These are phyloP conservation scores for Microbotryum intermedium DNA, from an alignment of 1,284 basidiomycete species.

Conservation along the genomic window DNA sequence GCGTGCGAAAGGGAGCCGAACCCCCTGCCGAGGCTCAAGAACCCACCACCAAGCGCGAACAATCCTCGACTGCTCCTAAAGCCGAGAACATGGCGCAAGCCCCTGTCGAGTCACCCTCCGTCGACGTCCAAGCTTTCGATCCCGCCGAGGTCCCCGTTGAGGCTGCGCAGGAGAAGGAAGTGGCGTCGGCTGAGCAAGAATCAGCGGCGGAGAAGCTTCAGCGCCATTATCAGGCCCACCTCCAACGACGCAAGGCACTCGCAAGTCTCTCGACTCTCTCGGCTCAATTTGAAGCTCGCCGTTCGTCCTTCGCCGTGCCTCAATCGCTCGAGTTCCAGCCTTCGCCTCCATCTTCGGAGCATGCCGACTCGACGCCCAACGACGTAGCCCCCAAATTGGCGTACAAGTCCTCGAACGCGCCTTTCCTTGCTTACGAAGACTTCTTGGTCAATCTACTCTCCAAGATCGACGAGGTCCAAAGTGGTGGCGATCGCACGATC, in stretches of 20 bases:
- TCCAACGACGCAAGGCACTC: constrained; percentile 16
- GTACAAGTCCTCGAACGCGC: constrained; percentile 51
- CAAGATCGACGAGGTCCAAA: constrained; percentile 58
- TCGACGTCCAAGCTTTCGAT: background rate
- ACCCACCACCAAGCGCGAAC: background rate
- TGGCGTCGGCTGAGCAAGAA: constrained; percentile 80
- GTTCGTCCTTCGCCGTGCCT: constrained; percentile 7
- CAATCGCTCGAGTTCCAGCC: constrained; percentile 8
- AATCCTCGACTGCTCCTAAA: background rate
- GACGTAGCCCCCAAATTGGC: constrained; percentile 36
- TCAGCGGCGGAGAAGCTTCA: constrained; percentile 9
- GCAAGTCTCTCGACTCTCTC: constrained; percentile 8
- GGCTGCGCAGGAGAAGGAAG: background rate
- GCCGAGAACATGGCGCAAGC: background rate
- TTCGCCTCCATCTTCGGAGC: background rate
- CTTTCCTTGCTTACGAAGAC: constrained; percentile 53
- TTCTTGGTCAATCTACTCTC: constrained; percentile 54
- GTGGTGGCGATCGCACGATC: constrained; percentile 52
- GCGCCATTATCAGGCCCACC: constrained; percentile 13
- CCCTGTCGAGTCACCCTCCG: background rate
- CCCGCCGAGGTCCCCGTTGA: background rate
- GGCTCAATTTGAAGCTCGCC: constrained; percentile 4
- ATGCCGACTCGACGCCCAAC: background rate
- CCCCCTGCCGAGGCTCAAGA: background rate
- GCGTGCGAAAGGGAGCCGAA: no score